These are phyloP conservation scores for Exophiala viscosa DNA, from an alignment of 2,329 filamentous ascomycete species.

Conservation along the genomic window DNA sequence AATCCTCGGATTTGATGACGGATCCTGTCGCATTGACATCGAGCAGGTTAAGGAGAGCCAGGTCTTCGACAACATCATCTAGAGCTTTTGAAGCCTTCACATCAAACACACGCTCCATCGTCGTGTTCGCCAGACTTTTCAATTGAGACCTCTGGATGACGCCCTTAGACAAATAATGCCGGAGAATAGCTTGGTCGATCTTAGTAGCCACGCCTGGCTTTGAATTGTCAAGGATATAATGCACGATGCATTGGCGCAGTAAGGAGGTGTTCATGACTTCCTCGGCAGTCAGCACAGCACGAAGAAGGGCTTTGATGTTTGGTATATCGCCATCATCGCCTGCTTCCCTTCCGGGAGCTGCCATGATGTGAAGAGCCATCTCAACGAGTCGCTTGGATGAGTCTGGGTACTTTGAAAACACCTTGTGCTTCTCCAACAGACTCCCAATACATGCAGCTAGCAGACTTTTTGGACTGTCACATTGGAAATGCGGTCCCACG, in stretches of 20 bases:
- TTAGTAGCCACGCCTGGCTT: neutral
- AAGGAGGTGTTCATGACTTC: conserved; percentile 4
- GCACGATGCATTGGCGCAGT: conserved; percentile 9
- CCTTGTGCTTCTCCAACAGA: conserved; percentile 8
- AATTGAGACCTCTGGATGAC: conserved; percentile 9
- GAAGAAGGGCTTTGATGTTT: conserved; percentile 1
- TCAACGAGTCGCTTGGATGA: conserved; percentile 3
- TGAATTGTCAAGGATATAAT: neutral
- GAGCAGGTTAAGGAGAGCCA: conserved; percentile 9
- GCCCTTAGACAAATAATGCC: conserved; percentile 2
- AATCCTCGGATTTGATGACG: conserved; percentile 11
- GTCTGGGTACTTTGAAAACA: conserved; percentile 9
- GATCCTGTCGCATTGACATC: conserved; percentile 4
- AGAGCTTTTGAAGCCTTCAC: neutral
- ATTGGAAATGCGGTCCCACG: conserved; percentile 11
- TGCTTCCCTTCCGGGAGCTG: neutral
- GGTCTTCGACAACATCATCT: conserved; percentile 3
- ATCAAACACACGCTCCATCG: conserved; percentile 1
- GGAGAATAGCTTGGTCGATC: neutral
- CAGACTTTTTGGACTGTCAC: conserved; percentile 3
- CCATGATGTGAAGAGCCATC: neutral
- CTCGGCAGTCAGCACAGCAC: conserved; percentile 4
- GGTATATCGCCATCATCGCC: neutral
- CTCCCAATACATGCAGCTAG: conserved; percentile 15
- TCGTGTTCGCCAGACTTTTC: conserved; percentile 6